Conservation (phyloP, 2,329 filamentous ascomycete genomes). For the Fusarium sambucinum region DNA sequence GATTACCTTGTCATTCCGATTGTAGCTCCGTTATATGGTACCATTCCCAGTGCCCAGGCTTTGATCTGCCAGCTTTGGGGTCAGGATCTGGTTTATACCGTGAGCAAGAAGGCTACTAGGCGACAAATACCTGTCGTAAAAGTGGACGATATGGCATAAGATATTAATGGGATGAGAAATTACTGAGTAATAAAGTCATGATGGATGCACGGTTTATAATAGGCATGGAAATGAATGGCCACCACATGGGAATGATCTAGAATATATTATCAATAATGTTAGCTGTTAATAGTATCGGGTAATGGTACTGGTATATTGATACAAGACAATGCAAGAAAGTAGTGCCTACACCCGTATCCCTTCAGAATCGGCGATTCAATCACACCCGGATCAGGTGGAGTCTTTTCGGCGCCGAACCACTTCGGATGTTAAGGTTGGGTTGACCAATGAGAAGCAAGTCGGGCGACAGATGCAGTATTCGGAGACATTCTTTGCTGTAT, state of each 20-base stretch:
- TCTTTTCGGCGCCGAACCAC: slow-evolving; percentile 21
- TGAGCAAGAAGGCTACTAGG: slow-evolving; percentile 75
- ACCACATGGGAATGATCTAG: not conserved
- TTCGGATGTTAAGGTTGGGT: slow-evolving; percentile 38
- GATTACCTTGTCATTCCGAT: slow-evolving; percentile 76
- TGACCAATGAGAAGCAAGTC: slow-evolving; percentile 38
- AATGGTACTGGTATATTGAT: not conserved
- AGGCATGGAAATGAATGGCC: not conserved
- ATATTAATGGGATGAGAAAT: not conserved
- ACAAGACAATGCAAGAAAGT: not conserved
- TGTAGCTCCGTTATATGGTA: slow-evolving; percentile 75
- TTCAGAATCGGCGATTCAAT: not conserved
- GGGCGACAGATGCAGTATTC: slow-evolving; percentile 33
- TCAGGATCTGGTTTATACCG: slow-evolving; percentile 75
- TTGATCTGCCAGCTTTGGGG: slow-evolving; percentile 79
- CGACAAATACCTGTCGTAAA: slow-evolving; percentile 61
- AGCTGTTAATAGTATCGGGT: not conserved
- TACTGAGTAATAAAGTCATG: not conserved
- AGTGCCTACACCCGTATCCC: not conserved
- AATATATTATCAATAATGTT: slow-evolving; percentile 12
- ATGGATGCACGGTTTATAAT: not conserved
- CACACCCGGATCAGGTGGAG: slow-evolving; percentile 16
- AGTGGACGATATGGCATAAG: slow-evolving; percentile 60
- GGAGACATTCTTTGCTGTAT: not conserved
- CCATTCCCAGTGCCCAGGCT: slow-evolving; percentile 75